Base-by-base conservation (phyloP, 2,329 filamentous ascomycete genomes). In the Bretziella fagacearum region DNA sequence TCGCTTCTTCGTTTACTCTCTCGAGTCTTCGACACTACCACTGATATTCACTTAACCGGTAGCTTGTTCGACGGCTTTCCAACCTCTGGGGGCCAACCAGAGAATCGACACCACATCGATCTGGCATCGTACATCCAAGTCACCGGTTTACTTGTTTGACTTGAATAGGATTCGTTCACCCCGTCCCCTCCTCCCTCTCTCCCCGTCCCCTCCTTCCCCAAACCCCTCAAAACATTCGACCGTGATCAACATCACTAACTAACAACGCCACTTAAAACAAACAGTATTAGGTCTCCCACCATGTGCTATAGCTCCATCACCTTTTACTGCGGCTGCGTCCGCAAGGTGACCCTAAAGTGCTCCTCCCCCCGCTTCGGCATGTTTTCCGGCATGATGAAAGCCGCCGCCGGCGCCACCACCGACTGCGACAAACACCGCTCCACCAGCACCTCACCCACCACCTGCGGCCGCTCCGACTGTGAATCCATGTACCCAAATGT, bases 401-500 rank as follows among this genome's bases (percentile, higher is more conserved):
- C 30, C 30, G 30, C 29, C 46, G 33, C 26, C 8, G 43, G 46
- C 25, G n/a, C 20, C 29, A 39, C 35, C 23, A 45, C 29, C 46
- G 33, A 36, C 8, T 48, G 46, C 25, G n/a, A 29, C 29, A 39
- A 30, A 26, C 37, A 43, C 8, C 37, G 37, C 15, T 10, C 15
- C 35, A 29, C 39, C 17, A 42, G 22, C 8, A 22, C 20, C 4
- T 35, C 29, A 7, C 37, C 37, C 23, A 43, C 46, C 29, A 48
- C 46, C n/a, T 48, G 46, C 23, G 46, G 46, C 30, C 39, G 39
- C 27, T n/a, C n/a, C 22, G 39, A 23, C 30, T 48, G 46, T 17
- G 46, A 48, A n/a, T n/a, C 18, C 30, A 8, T 26, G 29, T 48
- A 43, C n/a, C 46, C 39, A 22, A 30, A 36, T 7, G 39, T 26